These are phyloP conservation scores for Pelargonium citronellum DNA, from an alignment of 441 rosid species.

Conservation along the genomic window DNA sequence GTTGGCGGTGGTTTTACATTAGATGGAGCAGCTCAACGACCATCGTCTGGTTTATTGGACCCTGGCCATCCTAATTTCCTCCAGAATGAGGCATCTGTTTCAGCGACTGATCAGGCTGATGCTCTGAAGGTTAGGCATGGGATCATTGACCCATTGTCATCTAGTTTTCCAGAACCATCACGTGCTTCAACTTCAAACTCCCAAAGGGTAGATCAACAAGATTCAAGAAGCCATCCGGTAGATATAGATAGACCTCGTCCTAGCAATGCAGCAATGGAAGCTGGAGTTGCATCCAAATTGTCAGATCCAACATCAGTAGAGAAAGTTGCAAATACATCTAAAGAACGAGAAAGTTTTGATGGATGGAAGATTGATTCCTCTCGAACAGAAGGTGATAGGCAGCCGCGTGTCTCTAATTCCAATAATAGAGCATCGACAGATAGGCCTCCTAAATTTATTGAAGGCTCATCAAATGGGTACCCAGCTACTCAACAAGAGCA, in stretches of 20 bases:
- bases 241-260: constrained; percentile 60
- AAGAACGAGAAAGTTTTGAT: constrained; percentile 40
- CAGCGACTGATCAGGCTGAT: constrained; percentile 51
- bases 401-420: constrained; percentile 42
- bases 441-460: constrained; percentile 61
- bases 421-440: constrained; percentile 59
- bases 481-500: constrained; percentile 61
- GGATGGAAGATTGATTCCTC: constrained; percentile 39
- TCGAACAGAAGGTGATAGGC: constrained; percentile 51
- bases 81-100: constrained; percentile 47
- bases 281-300: constrained; percentile 33
- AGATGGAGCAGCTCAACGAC: constrained; percentile 55
- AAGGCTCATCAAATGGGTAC: constrained; percentile 56
- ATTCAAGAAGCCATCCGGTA: constrained; percentile 34
- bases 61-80: constrained; percentile 45
- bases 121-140: constrained; percentile 51
- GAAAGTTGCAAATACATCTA: constrained; percentile 31
- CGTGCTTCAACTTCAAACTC: constrained; percentile 57
- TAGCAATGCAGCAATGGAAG: constrained; percentile 48
- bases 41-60: constrained; percentile 71
- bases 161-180: constrained; percentile 53
- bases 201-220: constrained; percentile 63
- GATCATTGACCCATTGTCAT: constrained; percentile 31
- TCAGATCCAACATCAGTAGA: constrained; percentile 33
- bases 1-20: constrained; percentile 49